Evolutionary conservation across 768 basidiomycete species (phyloP), one percentile per base, ranked within the genome.

Genomic region (Arthromyces matolae): DNA sequence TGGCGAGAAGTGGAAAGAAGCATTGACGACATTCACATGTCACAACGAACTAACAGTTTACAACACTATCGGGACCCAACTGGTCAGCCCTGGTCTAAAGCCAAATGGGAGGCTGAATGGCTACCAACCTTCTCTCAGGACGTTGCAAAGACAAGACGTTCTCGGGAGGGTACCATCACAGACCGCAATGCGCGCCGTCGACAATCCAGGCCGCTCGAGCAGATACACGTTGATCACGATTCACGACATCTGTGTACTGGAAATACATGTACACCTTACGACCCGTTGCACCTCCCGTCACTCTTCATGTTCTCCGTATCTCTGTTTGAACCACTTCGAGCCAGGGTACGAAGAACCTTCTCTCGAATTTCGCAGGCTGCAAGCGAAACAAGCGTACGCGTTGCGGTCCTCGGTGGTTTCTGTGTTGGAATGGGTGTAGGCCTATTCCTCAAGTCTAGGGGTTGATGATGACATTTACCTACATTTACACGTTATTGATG

Each of bases 1-100:
- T 88, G 86, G 86, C 70, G 83, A 25, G 86, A 86, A 60, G 77
- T 87, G 22, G 81, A 85, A 52, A 71, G 75, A 16, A 77, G 76
- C 9, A 76, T 79, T 5, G 71, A 73, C 49, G 65, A 65, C 28
- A 69, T 81, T 32, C 67, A 66, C 28, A 58, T 53, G 42, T 54
- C 51, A 3, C 63, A 57, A 45, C 63, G 65, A 13, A 45, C 56
- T 53, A 43, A 61, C 50, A 60, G 61, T 44, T 46, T 25, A 20
- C 31, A 45, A 18, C 40, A 46, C 34, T 55, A 55, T 45, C 49
- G 51, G 13, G 45, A 51, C 29, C 35, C 51, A 2, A 47, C 52
- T n/a, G 53, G 48, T 8, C 47, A 55, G 34, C 60, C 56, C 3
- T 86, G 83, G 84, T 74, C 76, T 58, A 83, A 83, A 64, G 73